phyloP scores from a whole-genome alignment of 768 basidiomycete species.

The Mycena pura region DNA sequence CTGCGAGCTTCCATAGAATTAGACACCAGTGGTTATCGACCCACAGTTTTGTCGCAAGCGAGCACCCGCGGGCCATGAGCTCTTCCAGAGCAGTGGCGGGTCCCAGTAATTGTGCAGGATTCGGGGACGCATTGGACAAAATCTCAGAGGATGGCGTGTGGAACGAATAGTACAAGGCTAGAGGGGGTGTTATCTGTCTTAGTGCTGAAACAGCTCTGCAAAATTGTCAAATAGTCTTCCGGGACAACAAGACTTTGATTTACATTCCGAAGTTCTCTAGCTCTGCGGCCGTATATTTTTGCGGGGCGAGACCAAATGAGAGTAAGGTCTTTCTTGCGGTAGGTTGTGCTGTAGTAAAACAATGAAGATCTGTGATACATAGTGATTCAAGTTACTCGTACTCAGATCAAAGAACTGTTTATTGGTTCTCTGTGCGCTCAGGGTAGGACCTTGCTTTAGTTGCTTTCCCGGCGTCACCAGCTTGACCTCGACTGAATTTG shows the following conservation, averaged over 20 bases:
- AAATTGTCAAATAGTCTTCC: neutral
- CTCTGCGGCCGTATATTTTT: slow-evolving; percentile 48
- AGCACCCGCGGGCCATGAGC: slow-evolving; percentile 64
- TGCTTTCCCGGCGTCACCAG: slow-evolving; percentile 20
- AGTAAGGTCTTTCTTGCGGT: slow-evolving; percentile 51
- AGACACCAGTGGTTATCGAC: slow-evolving; percentile 91
- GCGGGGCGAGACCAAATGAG: slow-evolving; percentile 59
- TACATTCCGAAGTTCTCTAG: slow-evolving; percentile 62
- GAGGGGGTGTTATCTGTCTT: slow-evolving; percentile 57
- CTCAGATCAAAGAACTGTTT: slow-evolving; percentile 51
- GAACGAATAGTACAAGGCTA: slow-evolving; percentile 68
- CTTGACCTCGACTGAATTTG: slow-evolving; percentile 14
- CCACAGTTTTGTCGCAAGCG: slow-evolving; percentile 78
- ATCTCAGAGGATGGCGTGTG: slow-evolving; percentile 45
- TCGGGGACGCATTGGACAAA: slow-evolving; percentile 25
- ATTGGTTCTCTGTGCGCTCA: slow-evolving; percentile 19
- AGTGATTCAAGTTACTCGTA: slow-evolving; percentile 33
- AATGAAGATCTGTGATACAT: neutral
- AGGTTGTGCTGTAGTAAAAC: slow-evolving; percentile 35
- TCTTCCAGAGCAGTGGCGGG: slow-evolving; percentile 62
- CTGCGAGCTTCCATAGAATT: slow-evolving; percentile 94
- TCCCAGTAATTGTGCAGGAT: slow-evolving; percentile 45
- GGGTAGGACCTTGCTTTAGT: neutral
- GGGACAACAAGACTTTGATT: slow-evolving; percentile 27
- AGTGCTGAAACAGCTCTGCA: slow-evolving; percentile 59